Evolutionary conservation across 495 filamentous ascomycete species (phyloP), one percentile per base, ranked within the genome.

Genomic region (Podospora pseudoanserina): DNA sequence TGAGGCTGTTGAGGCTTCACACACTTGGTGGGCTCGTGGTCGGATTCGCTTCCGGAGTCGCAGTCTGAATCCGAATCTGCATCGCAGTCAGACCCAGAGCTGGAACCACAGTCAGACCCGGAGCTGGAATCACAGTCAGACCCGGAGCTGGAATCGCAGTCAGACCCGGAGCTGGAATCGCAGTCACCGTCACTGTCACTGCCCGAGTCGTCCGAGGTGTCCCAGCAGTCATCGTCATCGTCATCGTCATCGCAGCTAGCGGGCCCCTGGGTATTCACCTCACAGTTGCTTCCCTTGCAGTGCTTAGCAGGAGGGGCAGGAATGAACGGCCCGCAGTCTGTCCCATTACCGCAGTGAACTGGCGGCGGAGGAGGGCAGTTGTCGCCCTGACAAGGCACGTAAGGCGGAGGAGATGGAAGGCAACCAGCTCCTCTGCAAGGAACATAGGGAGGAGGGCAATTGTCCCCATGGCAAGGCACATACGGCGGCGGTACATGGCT

Each of bases 151-250:
- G 55, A 20, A n/a, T 11, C 20, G 19, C 4, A 19, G 20, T 58
- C 55, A n/a, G 20, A 23, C 20, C 20, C 20, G 0, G 20, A 32
- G 30, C 7, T 13, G 18, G 55, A 20, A n/a, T 11, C 4, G 19
- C 5, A 19, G 23, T 58, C 55, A n/a, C 23, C 9, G 59, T 61
- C 59, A 32, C 23, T 61, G 16, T 61, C 59, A n/a, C 27, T 61
- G 23, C 27, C 59, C 15, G 56, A 58, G 56, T 58, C 56, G 18
- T 58, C 56, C 23, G 56, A 58, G 27, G 59, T 61, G 59, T 61
- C 18, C n/a, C 55, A 19, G 55, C 18, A 18, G 23, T 61, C 16
- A 30, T 27, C 11, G 13, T 23, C 59, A 6, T 61, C 16, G 16
- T 27, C 11, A 5, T 23, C 59, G 59, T 61, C 59, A 61, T 61